A percentile compares a stretch with the other conserved stretches of the same genome.
These are phyloP conservation scores for Brettanomyces anomalus DNA, from an alignment of 805 yeast genomes.

Conservation along the genomic window DNA sequence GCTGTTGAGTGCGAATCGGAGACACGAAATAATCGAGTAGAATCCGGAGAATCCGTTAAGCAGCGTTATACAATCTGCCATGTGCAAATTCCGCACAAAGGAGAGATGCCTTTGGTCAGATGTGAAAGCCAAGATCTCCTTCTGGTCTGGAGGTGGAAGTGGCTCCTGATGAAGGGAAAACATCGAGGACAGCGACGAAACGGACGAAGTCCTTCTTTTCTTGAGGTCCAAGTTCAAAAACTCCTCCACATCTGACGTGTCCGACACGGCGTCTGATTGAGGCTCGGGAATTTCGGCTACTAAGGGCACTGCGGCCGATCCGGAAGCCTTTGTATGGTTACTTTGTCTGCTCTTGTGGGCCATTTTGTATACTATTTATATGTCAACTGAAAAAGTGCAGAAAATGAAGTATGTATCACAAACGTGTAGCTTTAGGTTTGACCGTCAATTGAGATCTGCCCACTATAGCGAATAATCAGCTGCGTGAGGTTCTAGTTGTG, in stretches of 20 bases:
- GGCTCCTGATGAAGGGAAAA: constrained; percentile 48
- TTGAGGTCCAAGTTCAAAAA: constrained; percentile 9
- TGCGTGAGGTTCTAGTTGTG: too few species aligned
- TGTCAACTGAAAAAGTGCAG: too few species aligned
- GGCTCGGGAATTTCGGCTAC: background rate
- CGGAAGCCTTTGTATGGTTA: too few species aligned
- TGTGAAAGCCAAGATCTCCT: constrained; percentile 71
- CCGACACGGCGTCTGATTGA: constrained; percentile 1
- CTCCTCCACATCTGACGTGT: constrained; percentile 13
- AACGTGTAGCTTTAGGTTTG: too few species aligned
- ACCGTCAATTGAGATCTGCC: too few species aligned
- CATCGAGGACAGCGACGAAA: constrained; percentile 27
- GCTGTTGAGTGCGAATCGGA: constrained; percentile 68
- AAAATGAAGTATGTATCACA: too few species aligned
- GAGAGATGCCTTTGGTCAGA: constrained; percentile 80
- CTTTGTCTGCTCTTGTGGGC: too few species aligned
- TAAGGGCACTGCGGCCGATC: too few species aligned
- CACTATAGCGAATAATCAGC: too few species aligned
- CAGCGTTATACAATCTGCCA: constrained; percentile 94
- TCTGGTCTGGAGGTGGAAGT: constrained; percentile 68
- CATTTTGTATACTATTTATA: too few species aligned
- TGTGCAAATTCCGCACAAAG: constrained; percentile 76
- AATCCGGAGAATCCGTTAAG: constrained; percentile 93
- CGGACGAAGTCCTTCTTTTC: constrained; percentile 21
- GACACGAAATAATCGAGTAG: constrained; percentile 78